Evolutionary conservation across 2,329 filamentous ascomycete genomes (phyloP).

Genomic region (Pseudopithomyces chartarum): DNA sequence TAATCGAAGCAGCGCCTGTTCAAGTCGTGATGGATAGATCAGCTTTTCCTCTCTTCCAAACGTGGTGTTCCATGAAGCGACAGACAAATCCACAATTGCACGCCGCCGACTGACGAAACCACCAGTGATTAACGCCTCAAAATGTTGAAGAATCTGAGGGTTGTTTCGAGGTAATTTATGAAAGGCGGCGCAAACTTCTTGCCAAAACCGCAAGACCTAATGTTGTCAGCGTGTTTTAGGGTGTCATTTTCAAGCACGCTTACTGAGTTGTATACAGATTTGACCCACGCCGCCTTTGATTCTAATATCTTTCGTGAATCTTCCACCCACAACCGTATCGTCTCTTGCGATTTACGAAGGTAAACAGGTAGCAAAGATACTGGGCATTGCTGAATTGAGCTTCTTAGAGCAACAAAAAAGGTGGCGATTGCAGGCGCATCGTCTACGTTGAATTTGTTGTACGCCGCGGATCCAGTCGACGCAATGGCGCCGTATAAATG

Average conservation of each 20-base stretch:
- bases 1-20: constrained; percentile 65
- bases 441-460: constrained; percentile 50
- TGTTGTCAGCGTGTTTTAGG: constrained; percentile 16
- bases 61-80: constrained; percentile 71
- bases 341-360: constrained; percentile 65
- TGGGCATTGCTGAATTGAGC: constrained; percentile 46
- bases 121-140: constrained; percentile 57
- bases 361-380: constrained; percentile 58
- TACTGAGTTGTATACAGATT: constrained; percentile 32
- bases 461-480: constrained; percentile 60
- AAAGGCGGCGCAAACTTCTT: constrained; percentile 56
- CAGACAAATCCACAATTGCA: constrained; percentile 56
- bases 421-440: constrained; percentile 47
- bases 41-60: constrained; percentile 66
- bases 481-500: constrained; percentile 67
- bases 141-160: constrained; percentile 58
- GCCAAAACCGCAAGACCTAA: constrained; percentile 47
- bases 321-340: constrained; percentile 67
- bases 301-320: constrained; percentile 53
- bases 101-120: constrained; percentile 60
- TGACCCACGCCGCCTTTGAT: constrained; percentile 23
- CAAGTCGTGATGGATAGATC: constrained; percentile 69
- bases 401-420: constrained; percentile 60
- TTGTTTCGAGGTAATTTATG: constrained; percentile 64
- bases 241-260: not conserved